phyloP scores from a whole-genome alignment of 768 basidiomycete species.

The Phylloporus sp. region DNA sequence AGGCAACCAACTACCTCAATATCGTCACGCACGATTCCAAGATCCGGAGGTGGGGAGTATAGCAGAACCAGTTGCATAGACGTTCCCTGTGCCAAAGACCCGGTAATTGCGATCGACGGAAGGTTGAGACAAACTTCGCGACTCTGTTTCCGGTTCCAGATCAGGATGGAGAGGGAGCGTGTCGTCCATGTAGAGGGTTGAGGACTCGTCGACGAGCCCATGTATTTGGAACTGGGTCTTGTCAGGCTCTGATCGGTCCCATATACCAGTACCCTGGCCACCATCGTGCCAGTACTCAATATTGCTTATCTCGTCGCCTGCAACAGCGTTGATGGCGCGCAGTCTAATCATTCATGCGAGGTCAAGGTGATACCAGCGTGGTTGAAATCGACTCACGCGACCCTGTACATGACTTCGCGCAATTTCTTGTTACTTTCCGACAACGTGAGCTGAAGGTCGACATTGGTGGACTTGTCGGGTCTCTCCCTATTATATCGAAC shows the following conservation, averaged over 20 bases:
- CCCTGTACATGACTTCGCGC: conserved; percentile 6
- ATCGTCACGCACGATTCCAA: conserved; percentile 14
- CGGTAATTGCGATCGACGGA: conserved; percentile 15
- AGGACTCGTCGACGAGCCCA: conserved; percentile 4
- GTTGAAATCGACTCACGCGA: conserved; percentile 3
- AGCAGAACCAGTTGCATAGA: conserved; percentile 17
- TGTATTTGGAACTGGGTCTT: background rate
- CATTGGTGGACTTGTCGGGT: conserved; percentile 8
- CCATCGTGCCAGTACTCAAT: conserved; percentile 8
- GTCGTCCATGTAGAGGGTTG: conserved; percentile 10
- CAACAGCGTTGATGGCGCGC: conserved; percentile 1
- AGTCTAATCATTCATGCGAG: background rate
- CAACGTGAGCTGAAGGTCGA: conserved; percentile 6
- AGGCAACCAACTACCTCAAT: background rate
- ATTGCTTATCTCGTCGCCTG: background rate
- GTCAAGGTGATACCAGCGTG: background rate
- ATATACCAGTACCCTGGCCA: background rate
- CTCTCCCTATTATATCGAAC: background rate
- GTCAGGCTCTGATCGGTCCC: background rate
- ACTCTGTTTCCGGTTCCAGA: background rate
- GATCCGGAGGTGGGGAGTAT: conserved; percentile 16
- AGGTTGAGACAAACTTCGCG: background rate
- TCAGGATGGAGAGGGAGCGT: background rate
- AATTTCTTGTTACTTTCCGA: conserved; percentile 5
- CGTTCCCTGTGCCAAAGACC: conserved; percentile 12